Evolutionary conservation across 1,139 yeast species (phyloP).

Genomic region (Arxiozyma slooffiae): DNA sequence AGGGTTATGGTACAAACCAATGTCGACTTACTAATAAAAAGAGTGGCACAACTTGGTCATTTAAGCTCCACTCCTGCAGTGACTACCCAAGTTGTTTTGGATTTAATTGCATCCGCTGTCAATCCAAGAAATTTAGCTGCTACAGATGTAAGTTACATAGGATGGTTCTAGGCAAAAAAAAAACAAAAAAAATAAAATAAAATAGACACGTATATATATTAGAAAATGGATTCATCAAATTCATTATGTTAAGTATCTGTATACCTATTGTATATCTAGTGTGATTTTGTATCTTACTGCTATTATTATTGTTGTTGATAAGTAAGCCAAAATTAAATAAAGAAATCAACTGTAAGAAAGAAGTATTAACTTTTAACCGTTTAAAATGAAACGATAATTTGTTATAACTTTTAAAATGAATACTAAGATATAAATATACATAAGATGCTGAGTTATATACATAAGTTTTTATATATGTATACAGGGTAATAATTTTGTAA

Average conservation of each 20-base stretch:
- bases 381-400: neutral
- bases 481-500: too few species aligned
- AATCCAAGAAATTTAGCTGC: slow-evolving; percentile 90
- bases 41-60: slow-evolving; percentile 64
- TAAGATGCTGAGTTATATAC: neutral
- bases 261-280: too few species aligned
- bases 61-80: slow-evolving; percentile 64
- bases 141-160: slow-evolving; percentile 93
- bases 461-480: too few species aligned
- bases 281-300: too few species aligned
- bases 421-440: too few species aligned
- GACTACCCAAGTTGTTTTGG: slow-evolving; percentile 88
- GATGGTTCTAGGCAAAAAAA: slow-evolving; percentile 45
- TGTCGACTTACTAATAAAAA: slow-evolving; percentile 74
- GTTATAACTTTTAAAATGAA: neutral
- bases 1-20: slow-evolving; percentile 82
- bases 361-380: neutral
- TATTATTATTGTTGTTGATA: too few species aligned
- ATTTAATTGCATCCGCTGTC: slow-evolving; percentile 88
- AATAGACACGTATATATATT: neutral
- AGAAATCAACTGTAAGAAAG: too few species aligned
- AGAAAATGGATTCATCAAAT: neutral
- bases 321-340: neutral
- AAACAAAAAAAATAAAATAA: neutral
- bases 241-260: too few species aligned